A percentile compares a stretch with the other conserved stretches of the same genome.
phyloP scores from a whole-genome alignment of 306 rosid genomes.

The Geum urbanum region DNA sequence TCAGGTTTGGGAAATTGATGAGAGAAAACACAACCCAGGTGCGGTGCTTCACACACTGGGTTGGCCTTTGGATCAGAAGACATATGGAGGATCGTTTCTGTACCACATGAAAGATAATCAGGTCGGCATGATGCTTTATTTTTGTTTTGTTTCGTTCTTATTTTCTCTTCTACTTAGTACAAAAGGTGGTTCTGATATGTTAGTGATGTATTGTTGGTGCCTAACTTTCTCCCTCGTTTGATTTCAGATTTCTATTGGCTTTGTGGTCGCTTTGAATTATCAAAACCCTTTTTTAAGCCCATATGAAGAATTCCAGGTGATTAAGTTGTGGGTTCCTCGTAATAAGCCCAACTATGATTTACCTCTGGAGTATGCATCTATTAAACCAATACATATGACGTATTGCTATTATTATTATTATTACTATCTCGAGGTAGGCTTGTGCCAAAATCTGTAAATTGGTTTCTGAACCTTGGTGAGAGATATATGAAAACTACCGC shows the following conservation, averaged over 20 bases:
- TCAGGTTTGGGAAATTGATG: slow-evolving; percentile 94
- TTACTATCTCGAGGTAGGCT: not conserved
- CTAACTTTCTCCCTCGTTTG: slow-evolving; percentile 3
- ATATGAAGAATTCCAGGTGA: slow-evolving; percentile 95
- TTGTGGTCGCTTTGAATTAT: slow-evolving; percentile 89
- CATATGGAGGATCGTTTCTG: slow-evolving; percentile 94
- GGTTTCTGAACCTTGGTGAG: not conserved
- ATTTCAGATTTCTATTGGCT: slow-evolving; percentile 76
- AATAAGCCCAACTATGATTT: not conserved
- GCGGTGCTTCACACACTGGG: slow-evolving; percentile 86
- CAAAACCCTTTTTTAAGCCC: slow-evolving; percentile 77
- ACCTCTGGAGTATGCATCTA: not conserved
- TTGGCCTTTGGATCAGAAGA: slow-evolving; percentile 87
- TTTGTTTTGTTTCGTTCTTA: not conserved
- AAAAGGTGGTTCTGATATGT: slow-evolving; percentile 17
- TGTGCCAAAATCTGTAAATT: not conserved
- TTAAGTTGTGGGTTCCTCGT: not conserved
- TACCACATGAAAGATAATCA: slow-evolving; percentile 91
- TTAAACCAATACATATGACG: not conserved
- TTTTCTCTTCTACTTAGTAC: slow-evolving; percentile 1
- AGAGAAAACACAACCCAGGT: slow-evolving; percentile 75
- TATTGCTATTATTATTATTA: not conserved
- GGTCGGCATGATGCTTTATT: slow-evolving; percentile 28
- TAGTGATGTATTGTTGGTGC: not conserved
- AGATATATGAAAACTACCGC: not conserved